Evolutionary conservation across 2,329 filamentous ascomycete species (phyloP).

Genomic region (Leptographium procerum): DNA sequence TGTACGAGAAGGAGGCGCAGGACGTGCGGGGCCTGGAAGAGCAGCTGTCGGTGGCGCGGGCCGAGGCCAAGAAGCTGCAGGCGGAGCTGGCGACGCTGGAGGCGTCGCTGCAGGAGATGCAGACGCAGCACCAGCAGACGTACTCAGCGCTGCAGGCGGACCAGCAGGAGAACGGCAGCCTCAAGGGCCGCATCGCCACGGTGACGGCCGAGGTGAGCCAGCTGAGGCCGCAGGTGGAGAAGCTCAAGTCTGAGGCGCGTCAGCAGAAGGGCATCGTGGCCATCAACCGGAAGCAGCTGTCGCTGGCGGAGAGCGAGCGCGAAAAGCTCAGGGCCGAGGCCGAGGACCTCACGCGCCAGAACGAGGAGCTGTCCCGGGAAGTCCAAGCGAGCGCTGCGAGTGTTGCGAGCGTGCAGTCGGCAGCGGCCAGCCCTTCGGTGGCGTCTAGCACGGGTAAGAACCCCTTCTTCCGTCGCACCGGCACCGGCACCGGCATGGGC

Average conservation of each 20-base stretch:
- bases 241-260: slow-evolving; percentile 79
- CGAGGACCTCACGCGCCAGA: slow-evolving; percentile 53
- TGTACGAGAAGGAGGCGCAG: slow-evolving; percentile 90
- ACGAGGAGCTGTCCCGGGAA: slow-evolving; percentile 45
- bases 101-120: slow-evolving; percentile 67
- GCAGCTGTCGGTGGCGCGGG: slow-evolving; percentile 61
- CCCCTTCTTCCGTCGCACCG: slow-evolving; percentile 76
- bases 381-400: slow-evolving; percentile 13
- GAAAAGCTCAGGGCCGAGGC: slow-evolving; percentile 79
- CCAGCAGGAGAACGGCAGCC: slow-evolving; percentile 71
- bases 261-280: slow-evolving; percentile 94
- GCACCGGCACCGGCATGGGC: slow-evolving; percentile 49
- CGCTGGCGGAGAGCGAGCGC: slow-evolving; percentile 76
- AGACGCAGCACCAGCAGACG: slow-evolving; percentile 70
- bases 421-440: slow-evolving; percentile 53
- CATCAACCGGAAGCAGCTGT: slow-evolving; percentile 96
- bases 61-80: slow-evolving; percentile 75
- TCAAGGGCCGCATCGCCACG: slow-evolving; percentile 80
- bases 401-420: slow-evolving; percentile 22
- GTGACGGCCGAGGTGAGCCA: slow-evolving; percentile 74
- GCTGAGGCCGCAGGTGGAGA: slow-evolving; percentile 84
- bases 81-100: slow-evolving; percentile 76
- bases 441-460: slow-evolving; percentile 72
- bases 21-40: slow-evolving; percentile 78
- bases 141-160: slow-evolving; percentile 67